Base-by-base conservation (phyloP, 306 rosid species). In the Cicer cuneatum region DNA sequence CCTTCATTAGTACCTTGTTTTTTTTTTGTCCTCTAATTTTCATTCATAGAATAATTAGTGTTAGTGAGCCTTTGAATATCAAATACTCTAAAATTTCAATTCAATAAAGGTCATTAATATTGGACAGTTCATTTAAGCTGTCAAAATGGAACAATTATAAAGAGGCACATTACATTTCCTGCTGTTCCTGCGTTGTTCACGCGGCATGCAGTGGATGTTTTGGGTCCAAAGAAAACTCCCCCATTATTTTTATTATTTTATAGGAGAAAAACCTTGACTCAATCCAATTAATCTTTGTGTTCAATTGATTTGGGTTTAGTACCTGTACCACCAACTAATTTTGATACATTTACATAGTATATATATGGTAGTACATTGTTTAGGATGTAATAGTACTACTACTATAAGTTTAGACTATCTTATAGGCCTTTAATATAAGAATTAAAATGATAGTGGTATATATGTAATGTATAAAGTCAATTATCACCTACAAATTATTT, bases 101-200 rank as follows among this genome's bases (percentile, higher is more conserved):
- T 49, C 9, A 66, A 15, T 64, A 35, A 37, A 40, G 14, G 10
- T 41, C 18, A 29, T 68, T 67, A 59, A 63, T 57, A 24, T 33
- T 64, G 14, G 79, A 78, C 83, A 78, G 77, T 61, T 78, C 77
- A 69, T 33, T 65, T 79, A 79, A 53, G 76, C 69, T 70, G 78
- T 76, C 66, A 74, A 83, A 78, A 63, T 39, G 59, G 53, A 54
- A 46, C n/a, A 52, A 57, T 5, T 43, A 24, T 24, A 72, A 56
- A 19, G 68, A 71, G 39, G 18, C 18, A 60, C 58, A 14, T 38
- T 65, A 18, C 42, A 10, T 39, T 54, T 13, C 76, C 58, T 74
- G 51, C 67, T 85, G 84, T 72, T 49, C 73, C 67, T 74, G 71
- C 85, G 79, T 70, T 86, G 82, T 74, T 81, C 83, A 84, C 92